phyloP scores from a whole-genome alignment of 1,139 yeast species.

The Lipomyces yarrowii region DNA sequence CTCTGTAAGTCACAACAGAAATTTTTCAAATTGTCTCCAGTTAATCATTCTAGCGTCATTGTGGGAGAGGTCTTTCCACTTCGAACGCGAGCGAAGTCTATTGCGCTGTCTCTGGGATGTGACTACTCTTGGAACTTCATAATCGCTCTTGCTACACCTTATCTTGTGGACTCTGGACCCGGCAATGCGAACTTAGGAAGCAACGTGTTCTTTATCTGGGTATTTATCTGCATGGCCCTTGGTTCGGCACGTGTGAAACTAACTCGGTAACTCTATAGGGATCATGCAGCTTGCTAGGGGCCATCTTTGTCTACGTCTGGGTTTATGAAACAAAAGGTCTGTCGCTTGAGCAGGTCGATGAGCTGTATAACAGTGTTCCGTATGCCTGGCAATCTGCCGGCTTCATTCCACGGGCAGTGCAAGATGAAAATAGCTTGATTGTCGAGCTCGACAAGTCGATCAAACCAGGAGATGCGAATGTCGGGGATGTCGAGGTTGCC shows the following conservation, averaged over 20 bases:
- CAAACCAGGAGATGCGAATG: background rate
- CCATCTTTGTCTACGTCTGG: slow-evolving; percentile 51
- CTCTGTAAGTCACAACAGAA: slow-evolving; percentile 3
- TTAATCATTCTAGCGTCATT: slow-evolving; percentile 68
- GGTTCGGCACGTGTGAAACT: background rate
- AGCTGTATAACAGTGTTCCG: slow-evolving; percentile 30
- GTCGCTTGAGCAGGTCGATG: slow-evolving; percentile 59
- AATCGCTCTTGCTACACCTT: slow-evolving; percentile 75
- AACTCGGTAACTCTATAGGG: slow-evolving; percentile 37
- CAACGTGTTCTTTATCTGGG: slow-evolving; percentile 77
- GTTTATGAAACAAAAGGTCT: slow-evolving; percentile 78
- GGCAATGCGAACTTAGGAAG: slow-evolving; percentile 50
- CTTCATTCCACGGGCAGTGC: slow-evolving; percentile 12
- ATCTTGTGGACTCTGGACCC: slow-evolving; percentile 56
- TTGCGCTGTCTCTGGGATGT: slow-evolving; percentile 70
- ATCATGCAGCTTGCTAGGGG: slow-evolving; percentile 61
- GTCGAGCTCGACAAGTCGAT: background rate
- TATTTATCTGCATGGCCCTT: slow-evolving; percentile 51
- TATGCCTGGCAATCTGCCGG: slow-evolving; percentile 32
- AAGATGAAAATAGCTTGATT: background rate
- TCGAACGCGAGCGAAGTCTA: slow-evolving; percentile 77
- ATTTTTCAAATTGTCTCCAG: background rate
- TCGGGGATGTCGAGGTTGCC: background rate
- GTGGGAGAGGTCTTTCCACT: slow-evolving; percentile 80
- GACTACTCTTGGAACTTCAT: slow-evolving; percentile 83